phyloP scores from a whole-genome alignment of 2,329 filamentous ascomycete species.

The Trichoderma sp. region DNA sequence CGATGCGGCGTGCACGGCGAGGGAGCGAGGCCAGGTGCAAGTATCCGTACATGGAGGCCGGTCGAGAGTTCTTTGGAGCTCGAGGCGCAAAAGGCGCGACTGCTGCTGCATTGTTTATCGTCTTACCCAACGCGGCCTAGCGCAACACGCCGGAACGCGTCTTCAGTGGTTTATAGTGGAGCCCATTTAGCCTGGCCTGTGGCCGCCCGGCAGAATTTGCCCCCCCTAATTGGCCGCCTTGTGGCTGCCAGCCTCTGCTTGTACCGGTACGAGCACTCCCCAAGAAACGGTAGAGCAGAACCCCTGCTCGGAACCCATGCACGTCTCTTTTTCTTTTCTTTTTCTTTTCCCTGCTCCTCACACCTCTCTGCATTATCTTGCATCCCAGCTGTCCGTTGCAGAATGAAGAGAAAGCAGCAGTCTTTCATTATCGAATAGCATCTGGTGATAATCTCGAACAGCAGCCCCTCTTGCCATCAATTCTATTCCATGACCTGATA shows the following conservation, averaged over 20 bases:
- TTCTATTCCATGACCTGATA: background rate
- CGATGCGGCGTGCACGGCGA: conserved; percentile 8
- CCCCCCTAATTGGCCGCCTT: background rate
- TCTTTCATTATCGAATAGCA: background rate
- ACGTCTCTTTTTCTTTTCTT: background rate
- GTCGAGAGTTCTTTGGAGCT: background rate
- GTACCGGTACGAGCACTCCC: background rate
- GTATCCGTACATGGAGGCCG: background rate
- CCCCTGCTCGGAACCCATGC: background rate
- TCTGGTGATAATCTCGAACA: too few relatives aligned
- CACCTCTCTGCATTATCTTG: background rate
- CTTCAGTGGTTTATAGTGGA: conserved; percentile 3
- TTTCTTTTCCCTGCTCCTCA: background rate
- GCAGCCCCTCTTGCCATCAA: background rate
- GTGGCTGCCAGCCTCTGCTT: background rate
- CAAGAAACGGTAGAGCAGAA: background rate
- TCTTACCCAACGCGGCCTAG: conserved; percentile 35
- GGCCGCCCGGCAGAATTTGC: conserved; percentile 17
- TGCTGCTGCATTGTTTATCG: conserved; percentile 44
- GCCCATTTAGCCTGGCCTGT: conserved; percentile 7
- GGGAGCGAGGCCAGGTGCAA: conserved; percentile 12
- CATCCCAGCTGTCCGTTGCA: background rate
- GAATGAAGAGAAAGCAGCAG: background rate
- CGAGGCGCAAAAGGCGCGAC: conserved; percentile 20
- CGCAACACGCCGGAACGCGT: conserved; percentile 39